Conservation (phyloP, 148 eudicot species). For the Camellia granthamiana region DNA sequence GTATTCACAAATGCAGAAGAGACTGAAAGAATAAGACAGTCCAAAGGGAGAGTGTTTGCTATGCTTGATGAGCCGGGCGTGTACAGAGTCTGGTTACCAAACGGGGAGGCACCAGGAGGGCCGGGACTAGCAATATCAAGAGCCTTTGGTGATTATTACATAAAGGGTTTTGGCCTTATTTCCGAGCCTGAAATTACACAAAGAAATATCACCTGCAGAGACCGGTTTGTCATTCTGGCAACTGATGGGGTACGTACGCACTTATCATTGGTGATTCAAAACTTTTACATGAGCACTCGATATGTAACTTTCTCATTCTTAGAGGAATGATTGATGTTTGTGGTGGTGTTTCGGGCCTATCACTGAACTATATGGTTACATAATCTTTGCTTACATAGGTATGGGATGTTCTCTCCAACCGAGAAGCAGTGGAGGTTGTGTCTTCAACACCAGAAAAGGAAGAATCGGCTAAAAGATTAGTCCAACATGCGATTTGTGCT, state of each 20-base stretch:
- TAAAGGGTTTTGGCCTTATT: conserved; percentile 72
- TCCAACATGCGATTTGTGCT: conserved; percentile 52
- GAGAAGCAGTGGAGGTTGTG: conserved; percentile 74
- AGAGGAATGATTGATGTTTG: not conserved
- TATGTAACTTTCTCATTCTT: not conserved
- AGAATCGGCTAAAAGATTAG: conserved; percentile 68
- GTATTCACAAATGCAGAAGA: conserved; percentile 43
- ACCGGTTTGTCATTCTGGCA: conserved; percentile 70
- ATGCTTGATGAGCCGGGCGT: conserved; percentile 69
- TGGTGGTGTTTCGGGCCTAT: not conserved
- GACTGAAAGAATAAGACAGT: conserved; percentile 52
- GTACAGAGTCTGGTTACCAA: conserved; percentile 65
- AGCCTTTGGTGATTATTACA: conserved; percentile 75
- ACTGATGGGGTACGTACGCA: conserved; percentile 70
- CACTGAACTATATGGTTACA: not conserved
- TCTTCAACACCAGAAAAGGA: conserved; percentile 46
- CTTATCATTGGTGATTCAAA: not conserved
- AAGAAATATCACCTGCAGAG: conserved; percentile 45
- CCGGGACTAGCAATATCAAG: conserved; percentile 80
- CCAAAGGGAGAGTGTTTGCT: conserved; percentile 56
- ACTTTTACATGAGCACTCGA: not conserved
- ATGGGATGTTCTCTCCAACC: conserved; percentile 79
- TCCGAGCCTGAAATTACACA: conserved; percentile 74
- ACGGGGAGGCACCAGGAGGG: conserved; percentile 32
- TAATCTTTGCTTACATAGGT: conserved; percentile 34